Conservation (phyloP, 108 stramenopile genomes). For the Ochromonas danica region DNA sequence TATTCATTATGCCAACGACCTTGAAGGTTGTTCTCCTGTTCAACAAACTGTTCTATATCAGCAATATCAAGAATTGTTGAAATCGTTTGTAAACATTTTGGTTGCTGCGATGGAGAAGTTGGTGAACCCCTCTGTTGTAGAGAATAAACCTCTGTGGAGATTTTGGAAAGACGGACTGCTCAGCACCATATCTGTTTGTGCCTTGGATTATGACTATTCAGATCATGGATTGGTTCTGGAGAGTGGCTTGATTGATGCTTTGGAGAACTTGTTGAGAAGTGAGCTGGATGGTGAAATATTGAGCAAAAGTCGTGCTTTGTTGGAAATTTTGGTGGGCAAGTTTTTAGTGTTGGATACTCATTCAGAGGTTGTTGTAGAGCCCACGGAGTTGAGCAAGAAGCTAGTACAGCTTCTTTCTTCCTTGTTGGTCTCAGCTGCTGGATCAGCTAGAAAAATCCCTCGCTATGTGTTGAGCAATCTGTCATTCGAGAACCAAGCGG, state of each 20-base stretch:
- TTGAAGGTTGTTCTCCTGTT: constrained; percentile 48
- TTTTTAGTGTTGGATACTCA: not conserved
- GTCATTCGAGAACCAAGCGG: no score
- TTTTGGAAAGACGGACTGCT: not conserved
- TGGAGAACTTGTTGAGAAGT: not conserved
- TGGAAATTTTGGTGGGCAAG: not conserved
- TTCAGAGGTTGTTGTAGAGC: not conserved
- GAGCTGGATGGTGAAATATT: not conserved
- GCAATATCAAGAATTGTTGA: constrained; percentile 35
- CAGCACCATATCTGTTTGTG: constrained; percentile 15
- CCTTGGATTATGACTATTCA: constrained; percentile 46
- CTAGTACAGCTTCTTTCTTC: not conserved
- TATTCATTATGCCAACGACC: constrained; percentile 47
- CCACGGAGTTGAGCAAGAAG: not conserved
- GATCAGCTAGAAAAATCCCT: not conserved
- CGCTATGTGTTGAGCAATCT: no score
- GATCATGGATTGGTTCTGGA: constrained; percentile 52
- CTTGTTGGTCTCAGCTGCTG: not conserved
- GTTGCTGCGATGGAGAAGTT: not conserved
- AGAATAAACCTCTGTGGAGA: no score
- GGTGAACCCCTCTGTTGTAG: not conserved
- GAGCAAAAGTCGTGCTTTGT: not conserved
- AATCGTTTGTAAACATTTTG: not conserved
- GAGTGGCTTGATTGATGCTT: constrained; percentile 42
- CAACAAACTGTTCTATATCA: constrained; percentile 33